A percentile compares a stretch with the other conserved stretches of the same genome.
These are phyloP conservation scores for Stagonosporopsis vannaccii DNA, from an alignment of 2,329 filamentous ascomycete genomes.

Conservation along the genomic window DNA sequence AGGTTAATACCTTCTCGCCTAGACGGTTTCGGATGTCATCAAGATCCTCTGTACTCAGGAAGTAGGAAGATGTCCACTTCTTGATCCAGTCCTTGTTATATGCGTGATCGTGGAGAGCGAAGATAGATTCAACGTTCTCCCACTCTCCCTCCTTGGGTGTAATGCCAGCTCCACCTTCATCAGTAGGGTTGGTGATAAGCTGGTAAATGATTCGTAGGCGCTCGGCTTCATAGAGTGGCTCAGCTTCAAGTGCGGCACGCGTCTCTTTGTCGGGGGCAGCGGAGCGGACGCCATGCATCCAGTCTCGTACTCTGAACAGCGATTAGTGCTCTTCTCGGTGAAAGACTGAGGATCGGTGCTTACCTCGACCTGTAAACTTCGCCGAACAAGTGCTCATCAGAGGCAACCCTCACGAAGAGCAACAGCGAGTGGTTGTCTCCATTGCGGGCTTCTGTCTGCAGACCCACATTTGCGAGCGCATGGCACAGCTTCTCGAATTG, in stretches of 20 bases:
- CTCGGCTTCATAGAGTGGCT: conserved; percentile 87
- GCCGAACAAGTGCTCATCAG: conserved; percentile 74
- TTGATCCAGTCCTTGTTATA: conserved; percentile 63
- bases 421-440: conserved; percentile 78
- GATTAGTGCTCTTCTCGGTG: background rate
- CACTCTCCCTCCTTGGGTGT: conserved; percentile 60
- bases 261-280: conserved; percentile 78
- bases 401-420: conserved; percentile 82
- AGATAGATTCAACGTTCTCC: conserved; percentile 59
- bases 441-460: conserved; percentile 85
- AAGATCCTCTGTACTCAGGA: conserved; percentile 56
- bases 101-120: conserved; percentile 58
- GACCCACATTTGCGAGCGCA: conserved; percentile 77
- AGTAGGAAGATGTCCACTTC: conserved; percentile 58
- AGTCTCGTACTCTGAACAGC: conserved; percentile 78
- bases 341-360: background rate
- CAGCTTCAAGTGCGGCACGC: conserved; percentile 69
- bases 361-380: conserved; percentile 84
- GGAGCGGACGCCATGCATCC: conserved; percentile 86
- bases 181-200: conserved; percentile 62
- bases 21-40: conserved; percentile 60
- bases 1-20: conserved; percentile 53
- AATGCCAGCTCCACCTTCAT: conserved; percentile 59
- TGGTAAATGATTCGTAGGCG: conserved; percentile 86
- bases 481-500: conserved; percentile 81